Evolutionary conservation across 805 yeast species (phyloP).

Genomic region (Zygosaccharomyces lentus): DNA sequence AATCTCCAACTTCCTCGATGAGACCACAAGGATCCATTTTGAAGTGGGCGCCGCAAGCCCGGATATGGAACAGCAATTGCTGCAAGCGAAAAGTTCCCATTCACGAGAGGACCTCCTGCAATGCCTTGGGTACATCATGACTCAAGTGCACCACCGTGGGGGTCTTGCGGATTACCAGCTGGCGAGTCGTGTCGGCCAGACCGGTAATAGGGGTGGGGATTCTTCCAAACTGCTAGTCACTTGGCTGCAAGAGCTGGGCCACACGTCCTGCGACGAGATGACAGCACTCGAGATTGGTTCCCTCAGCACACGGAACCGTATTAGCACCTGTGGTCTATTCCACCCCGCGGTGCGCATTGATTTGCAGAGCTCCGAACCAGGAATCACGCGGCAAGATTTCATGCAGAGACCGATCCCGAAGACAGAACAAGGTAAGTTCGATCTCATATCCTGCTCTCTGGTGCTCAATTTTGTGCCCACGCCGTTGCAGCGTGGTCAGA

Average conservation of each 20-base stretch:
- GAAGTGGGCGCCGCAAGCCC: slow-evolving; percentile 1
- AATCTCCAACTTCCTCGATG: slow-evolving; percentile 5
- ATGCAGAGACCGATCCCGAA: slow-evolving; percentile 67
- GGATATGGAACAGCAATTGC: slow-evolving; percentile 15
- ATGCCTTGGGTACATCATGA: slow-evolving; percentile 52
- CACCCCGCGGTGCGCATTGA: slow-evolving; percentile 61
- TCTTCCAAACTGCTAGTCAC: slow-evolving; percentile 76
- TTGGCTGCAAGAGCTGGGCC: slow-evolving; percentile 51
- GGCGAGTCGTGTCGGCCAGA: slow-evolving; percentile 86
- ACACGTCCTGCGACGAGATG: slow-evolving; percentile 11
- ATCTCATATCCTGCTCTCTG: slow-evolving; percentile 73
- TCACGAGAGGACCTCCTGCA: slow-evolving; percentile 19
- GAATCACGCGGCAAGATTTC: slow-evolving; percentile 74
- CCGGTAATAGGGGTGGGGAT: slow-evolving; percentile 78
- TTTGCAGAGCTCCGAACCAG: slow-evolving; percentile 60
- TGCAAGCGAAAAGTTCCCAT: slow-evolving; percentile 11
- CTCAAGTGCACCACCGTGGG: slow-evolving; percentile 60
- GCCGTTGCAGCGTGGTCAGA: slow-evolving; percentile 64
- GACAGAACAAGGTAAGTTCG: slow-evolving; percentile 44
- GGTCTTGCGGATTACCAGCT: slow-evolving; percentile 76
- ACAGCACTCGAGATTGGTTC: slow-evolving; percentile 81
- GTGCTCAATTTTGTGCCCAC: slow-evolving; percentile 87
- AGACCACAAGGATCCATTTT: slow-evolving; percentile 10
- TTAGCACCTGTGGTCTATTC: slow-evolving; percentile 57
- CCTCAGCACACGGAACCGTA: slow-evolving; percentile 60